Evolutionary conservation across 2,329 filamentous ascomycete genomes (phyloP), one percentile per base, ranked within the genome.

Genomic region (Orbilia brochopaga): DNA sequence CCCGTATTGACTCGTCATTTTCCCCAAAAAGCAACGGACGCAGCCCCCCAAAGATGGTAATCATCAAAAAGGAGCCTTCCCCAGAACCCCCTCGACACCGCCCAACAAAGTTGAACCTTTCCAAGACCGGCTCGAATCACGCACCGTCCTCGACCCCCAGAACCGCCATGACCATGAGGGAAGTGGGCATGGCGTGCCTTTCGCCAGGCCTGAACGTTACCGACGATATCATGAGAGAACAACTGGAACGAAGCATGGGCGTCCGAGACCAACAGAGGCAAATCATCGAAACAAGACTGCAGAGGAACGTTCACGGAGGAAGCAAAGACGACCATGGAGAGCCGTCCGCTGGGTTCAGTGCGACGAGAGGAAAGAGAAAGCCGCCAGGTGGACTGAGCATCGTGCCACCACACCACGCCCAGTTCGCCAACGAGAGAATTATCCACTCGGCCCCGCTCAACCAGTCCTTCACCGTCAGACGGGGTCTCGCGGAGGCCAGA

Each of bases 171-270:
- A 90, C 85, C 46, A 93, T 97, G 78, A 92, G 96, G 77, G 91
- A 97, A 80, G 90, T 97, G 24, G 94, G 94, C 66, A 84, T 97
- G 64, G 93, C 93, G 46, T 99, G 94, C 78, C 83, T 99, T 62
- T 97, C 94, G 1, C 94, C 94, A 0, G 94, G 94, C 60, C 97
- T 99, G 78, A 88, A 95, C 75, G 97, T 94, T 15, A 90, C 97
- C 77, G 92, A 99, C 80, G 93, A 94, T n/a, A 86, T 90, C 19
- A 95, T 97, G 91, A 89, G 94, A 78, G 91, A 96, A 80, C 92
- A 97, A 80, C 83, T 99, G 59, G 92, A 97, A 80, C 87, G 93
- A 76, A 97, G 94, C 80, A 87, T 97, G 80, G 92, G 90, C 51
- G 92, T 99, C 30, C 85, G 92, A 74, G 93, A 99, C 76, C 91